These are phyloP conservation scores for Hypoxylon sp. DNA, from an alignment of 2,329 filamentous ascomycete species.

Conservation along the genomic window DNA sequence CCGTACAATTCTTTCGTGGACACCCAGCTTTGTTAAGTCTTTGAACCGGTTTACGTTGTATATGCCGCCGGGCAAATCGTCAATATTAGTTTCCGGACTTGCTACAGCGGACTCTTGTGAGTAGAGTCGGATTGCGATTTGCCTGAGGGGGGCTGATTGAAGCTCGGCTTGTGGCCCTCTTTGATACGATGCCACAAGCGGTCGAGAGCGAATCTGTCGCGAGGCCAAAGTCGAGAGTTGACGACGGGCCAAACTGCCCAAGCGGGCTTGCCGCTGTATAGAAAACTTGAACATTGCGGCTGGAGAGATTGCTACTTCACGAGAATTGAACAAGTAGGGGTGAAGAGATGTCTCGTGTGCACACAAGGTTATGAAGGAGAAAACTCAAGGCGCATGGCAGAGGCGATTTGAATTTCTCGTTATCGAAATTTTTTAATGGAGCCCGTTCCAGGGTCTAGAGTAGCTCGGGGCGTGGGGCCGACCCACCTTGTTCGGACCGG, in stretches of 20 bases:
- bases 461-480: conserved; percentile 2
- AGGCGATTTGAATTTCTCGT: conserved; percentile 36
- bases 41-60: conserved; percentile 59
- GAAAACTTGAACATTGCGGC: conserved; percentile 50
- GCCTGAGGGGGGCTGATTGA: conserved; percentile 34
- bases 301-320: conserved; percentile 27
- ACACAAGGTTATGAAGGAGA: conserved; percentile 28
- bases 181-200: conserved; percentile 32
- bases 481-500: conserved; percentile 9
- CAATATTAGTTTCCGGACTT: conserved; percentile 25
- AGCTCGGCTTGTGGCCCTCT: conserved; percentile 34
- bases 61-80: conserved; percentile 36
- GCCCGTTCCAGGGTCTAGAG: conserved; percentile 10
- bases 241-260: conserved; percentile 49
- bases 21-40: conserved; percentile 62
- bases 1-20: conserved; percentile 75
- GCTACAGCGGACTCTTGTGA: conserved; percentile 46
- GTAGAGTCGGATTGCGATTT: conserved; percentile 46
- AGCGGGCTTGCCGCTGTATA: conserved; percentile 52
- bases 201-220: conserved; percentile 39
- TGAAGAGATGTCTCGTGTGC: conserved; percentile 32
- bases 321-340: conserved; percentile 12
- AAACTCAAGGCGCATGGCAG: conserved; percentile 30
- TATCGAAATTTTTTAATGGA: conserved; percentile 33
- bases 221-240: conserved; percentile 47